phyloP scores from a whole-genome alignment of 371 early-diverging fungal genomes.

The Apophysomyces ossiformis region DNA sequence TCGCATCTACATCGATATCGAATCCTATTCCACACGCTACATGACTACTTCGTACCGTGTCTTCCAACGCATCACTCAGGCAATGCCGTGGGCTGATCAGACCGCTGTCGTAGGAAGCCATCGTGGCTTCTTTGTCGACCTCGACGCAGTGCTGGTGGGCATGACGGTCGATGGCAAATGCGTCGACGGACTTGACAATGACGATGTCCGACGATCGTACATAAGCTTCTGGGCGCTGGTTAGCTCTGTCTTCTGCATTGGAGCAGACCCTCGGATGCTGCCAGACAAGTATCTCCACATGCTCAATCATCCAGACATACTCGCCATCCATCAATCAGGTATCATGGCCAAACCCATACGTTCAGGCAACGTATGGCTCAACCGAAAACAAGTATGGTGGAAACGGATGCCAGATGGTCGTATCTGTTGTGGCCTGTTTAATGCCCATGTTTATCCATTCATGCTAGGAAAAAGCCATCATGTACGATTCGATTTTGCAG shows the following conservation, averaged over 20 bases:
- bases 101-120: constrained; percentile 29
- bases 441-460: constrained; percentile 42
- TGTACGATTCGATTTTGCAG: constrained; percentile 28
- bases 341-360: constrained; percentile 49
- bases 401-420: constrained; percentile 43
- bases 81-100: constrained; percentile 35
- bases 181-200: constrained; percentile 48
- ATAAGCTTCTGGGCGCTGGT: constrained; percentile 52
- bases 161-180: constrained; percentile 48
- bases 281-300: constrained; percentile 43
- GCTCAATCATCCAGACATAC: constrained; percentile 42
- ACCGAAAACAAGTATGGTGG: constrained; percentile 52
- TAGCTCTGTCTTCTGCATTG: constrained; percentile 47
- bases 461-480: constrained; percentile 43
- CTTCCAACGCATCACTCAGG: constrained; percentile 43
- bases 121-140: constrained; percentile 45
- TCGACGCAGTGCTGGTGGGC: constrained; percentile 49
- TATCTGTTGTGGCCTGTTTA: constrained; percentile 41
- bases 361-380: constrained; percentile 43
- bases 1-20: constrained; percentile 46
- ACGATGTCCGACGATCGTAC: constrained; percentile 45
- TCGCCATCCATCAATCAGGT: constrained; percentile 48
- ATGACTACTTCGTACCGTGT: constrained; percentile 52
- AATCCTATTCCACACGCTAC: constrained; percentile 42
- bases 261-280: constrained; percentile 44